Base-by-base conservation (phyloP, 176 grass and related monocot species). In the Lolium rigidum region DNA sequence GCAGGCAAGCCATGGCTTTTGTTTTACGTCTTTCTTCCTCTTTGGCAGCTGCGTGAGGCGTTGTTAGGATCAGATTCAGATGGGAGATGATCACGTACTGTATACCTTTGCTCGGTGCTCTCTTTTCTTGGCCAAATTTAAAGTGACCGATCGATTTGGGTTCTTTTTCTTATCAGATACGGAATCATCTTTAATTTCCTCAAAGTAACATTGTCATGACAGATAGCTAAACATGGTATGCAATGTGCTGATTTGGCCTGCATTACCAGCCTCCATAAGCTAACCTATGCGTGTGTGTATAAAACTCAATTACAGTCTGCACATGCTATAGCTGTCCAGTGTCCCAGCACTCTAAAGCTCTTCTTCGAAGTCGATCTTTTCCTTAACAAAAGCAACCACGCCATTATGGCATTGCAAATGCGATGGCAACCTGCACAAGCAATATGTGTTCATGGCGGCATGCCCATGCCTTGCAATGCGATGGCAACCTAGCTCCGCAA, bases 401-500 rank as follows among this genome's bases (percentile, higher is more conserved):
- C 2, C 51, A 84, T 54, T 52, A 84, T 69, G 80, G 39, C 67
- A 57, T 15, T 3, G 70, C 48, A 89, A 80, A 46, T 75, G 81
- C 69, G 86, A 83, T 66, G 77, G 80, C 64, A 69, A 37, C 52
- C 57, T 60, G 28, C 26, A 37, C 26, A 60, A 70, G 79, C 25
- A 80, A 49, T 9, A 17, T 26, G 16, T 21, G 46, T 74, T 74
- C 71, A 50, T 50, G 10, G 8, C 68, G 18, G 3, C 67, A 41
- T 24, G n/a, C 6, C 68, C 38, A 70, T 12, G 20, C 21, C 68
- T 51, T 0, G 77, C 47, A 88, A 43, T 74, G 80, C 65, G 85
- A 83, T 72, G 81, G 73, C 83, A 67, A 13, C 24, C 55, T 48
- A 24, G 9, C 16, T 73, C 43, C 25, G 18, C 38, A 41, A 69